Evolutionary conservation across 2,329 filamentous ascomycete genomes (phyloP).

Genomic region (Colletotrichum noveboracense): DNA sequence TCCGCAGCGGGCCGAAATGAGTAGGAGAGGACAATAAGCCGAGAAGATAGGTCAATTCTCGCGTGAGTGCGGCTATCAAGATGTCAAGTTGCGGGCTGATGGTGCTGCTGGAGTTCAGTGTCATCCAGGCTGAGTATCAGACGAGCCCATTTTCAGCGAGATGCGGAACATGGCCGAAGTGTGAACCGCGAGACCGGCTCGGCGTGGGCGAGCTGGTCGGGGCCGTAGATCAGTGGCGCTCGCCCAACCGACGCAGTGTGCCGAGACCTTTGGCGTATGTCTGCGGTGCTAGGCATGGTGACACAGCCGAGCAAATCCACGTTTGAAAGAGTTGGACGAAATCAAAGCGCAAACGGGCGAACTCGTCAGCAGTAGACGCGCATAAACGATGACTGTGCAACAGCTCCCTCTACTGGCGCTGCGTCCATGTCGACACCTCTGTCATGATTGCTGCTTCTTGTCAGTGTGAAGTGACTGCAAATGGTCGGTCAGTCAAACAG

Average conservation of each 20-base stretch:
- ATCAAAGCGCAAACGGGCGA: background rate
- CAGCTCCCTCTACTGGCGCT: background rate
- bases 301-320: background rate
- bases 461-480: background rate
- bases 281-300: background rate
- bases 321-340: background rate
- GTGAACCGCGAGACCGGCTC: background rate
- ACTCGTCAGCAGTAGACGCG: background rate
- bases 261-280: background rate
- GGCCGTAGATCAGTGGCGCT: background rate
- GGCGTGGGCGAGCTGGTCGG: background rate
- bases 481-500: background rate
- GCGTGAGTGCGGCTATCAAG: background rate
- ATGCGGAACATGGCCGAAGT: background rate
- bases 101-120: background rate
- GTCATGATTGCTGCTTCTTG: background rate
- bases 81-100: background rate
- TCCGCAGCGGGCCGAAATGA: background rate
- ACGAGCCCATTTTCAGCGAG: background rate
- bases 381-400: background rate
- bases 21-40: background rate
- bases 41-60: background rate
- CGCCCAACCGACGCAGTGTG: background rate
- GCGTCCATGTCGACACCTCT: background rate
- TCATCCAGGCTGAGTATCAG: background rate